Conservation (phyloP, 2,329 filamentous ascomycete genomes). For the Fusarium abutilonis region DNA sequence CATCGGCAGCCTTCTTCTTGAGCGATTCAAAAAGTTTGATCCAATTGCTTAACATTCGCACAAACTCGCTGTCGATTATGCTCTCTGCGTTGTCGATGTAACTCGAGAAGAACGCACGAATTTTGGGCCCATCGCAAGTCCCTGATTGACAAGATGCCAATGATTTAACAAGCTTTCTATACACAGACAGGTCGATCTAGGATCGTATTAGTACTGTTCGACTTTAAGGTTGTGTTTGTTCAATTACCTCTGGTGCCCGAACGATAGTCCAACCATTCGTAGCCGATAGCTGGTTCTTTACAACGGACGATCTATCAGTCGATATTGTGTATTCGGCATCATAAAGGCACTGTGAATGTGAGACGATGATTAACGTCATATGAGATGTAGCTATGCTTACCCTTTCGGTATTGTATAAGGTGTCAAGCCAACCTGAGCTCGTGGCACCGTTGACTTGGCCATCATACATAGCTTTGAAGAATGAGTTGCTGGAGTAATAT, state of each 20-base stretch:
- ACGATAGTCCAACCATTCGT: slow-evolving; percentile 6
- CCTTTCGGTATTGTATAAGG: background rate
- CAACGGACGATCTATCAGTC: background rate
- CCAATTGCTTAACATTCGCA: slow-evolving; percentile 18
- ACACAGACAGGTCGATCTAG: background rate
- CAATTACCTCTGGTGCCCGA: slow-evolving; percentile 6
- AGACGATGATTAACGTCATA: background rate
- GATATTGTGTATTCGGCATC: background rate
- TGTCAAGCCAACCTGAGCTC: background rate
- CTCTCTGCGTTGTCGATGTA: slow-evolving; percentile 14
- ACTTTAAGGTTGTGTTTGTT: too few relatives aligned
- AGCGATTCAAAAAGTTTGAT: slow-evolving; percentile 1
- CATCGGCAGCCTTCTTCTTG: slow-evolving; percentile 13
- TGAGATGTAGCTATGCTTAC: background rate
- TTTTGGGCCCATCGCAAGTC: slow-evolving; percentile 5
- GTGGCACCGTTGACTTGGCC: background rate
- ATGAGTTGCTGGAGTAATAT: background rate
- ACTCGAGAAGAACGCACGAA: slow-evolving; percentile 4
- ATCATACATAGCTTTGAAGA: background rate
- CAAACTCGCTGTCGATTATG: slow-evolving; percentile 19
- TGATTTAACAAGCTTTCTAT: background rate
- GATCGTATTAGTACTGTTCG: background rate
- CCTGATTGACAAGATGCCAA: background rate
- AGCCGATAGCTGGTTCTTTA: background rate
- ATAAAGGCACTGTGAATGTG: slow-evolving; percentile 1